phyloP scores from a whole-genome alignment of 768 basidiomycete species.

The Rhizopogon sp. region DNA sequence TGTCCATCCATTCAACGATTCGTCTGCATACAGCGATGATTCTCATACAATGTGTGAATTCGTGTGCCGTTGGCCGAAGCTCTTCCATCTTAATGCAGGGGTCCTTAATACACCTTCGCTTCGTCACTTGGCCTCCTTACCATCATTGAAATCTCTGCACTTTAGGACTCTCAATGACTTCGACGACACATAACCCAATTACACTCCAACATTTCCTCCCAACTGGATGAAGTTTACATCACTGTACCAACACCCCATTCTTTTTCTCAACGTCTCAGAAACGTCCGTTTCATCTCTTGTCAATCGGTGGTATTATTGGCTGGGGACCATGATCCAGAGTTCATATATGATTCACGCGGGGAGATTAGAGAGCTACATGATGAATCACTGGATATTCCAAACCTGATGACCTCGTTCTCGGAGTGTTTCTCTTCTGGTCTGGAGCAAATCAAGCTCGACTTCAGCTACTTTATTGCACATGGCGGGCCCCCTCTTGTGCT shows the following conservation, averaged over 20 bases:
- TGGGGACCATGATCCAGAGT: too few species aligned
- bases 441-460: too few species aligned
- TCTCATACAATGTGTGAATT: neutral
- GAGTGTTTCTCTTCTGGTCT: too few species aligned
- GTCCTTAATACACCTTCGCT: neutral
- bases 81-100: neutral
- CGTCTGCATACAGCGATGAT: neutral
- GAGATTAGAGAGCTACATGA: too few species aligned
- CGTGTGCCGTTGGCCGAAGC: neutral
- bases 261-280: neutral
- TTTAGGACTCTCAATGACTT: neutral
- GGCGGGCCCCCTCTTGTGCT: too few species aligned
- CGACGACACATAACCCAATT: neutral
- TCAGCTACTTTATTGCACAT: too few species aligned
- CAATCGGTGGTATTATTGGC: neutral
- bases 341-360: too few species aligned
- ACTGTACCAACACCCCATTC: neutral
- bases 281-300: neutral
- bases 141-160: neutral
- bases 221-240: neutral
- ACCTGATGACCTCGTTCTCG: too few species aligned
- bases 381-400: neutral
- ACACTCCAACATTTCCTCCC: neutral
- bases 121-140: neutral
- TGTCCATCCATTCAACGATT: neutral